Percentiles rank a stretch among this genome's conserved stretches.
phyloP scores from a whole-genome alignment of 1,284 basidiomycete species.

The Neonothopanus nambi region DNA sequence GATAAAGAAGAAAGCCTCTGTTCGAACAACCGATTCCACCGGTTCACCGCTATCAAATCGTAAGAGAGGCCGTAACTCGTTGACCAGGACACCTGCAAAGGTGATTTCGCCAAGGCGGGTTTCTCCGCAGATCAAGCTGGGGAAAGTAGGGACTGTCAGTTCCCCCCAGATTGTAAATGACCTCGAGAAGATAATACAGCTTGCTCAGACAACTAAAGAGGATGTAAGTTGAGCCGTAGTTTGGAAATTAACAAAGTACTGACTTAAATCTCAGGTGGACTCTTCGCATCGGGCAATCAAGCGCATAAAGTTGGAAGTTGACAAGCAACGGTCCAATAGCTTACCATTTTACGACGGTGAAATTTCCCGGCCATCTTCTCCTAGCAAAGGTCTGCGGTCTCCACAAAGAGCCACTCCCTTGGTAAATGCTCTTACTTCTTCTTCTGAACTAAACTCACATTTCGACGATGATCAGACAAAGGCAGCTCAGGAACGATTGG shows the following conservation, averaged over 20 bases:
- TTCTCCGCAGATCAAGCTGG: conserved; percentile 50
- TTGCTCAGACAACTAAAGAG: conserved; percentile 59
- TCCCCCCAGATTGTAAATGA: conserved; percentile 14
- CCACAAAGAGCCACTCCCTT: conserved; percentile 41
- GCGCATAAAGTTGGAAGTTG: conserved; percentile 65
- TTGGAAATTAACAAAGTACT: conserved; percentile 9
- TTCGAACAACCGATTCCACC: conserved; percentile 35
- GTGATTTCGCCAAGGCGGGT: conserved; percentile 54
- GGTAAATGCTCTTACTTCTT: conserved; percentile 33
- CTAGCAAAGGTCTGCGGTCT: conserved; percentile 51
- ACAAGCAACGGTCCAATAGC: conserved; percentile 34
- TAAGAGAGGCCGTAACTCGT: conserved; percentile 15
- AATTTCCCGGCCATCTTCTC: conserved; percentile 48
- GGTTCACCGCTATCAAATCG: conserved; percentile 37
- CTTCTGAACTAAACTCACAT: background rate
- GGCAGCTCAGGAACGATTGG: conserved; percentile 71
- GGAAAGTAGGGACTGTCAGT: conserved; percentile 15
- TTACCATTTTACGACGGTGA: conserved; percentile 34
- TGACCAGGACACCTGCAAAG: conserved; percentile 28
- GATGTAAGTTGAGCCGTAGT: conserved; percentile 50
- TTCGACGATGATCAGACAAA: conserved; percentile 47
- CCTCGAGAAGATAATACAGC: conserved; percentile 30
- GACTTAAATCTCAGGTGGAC: conserved; percentile 46
- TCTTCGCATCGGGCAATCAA: conserved; percentile 66
- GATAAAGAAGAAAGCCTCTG: conserved; percentile 77